Percentiles rank a stretch among this genome's conserved stretches.
Evolutionary conservation across 805 yeast genomes (phyloP).

Genomic region (Yarrowia sp.): DNA sequence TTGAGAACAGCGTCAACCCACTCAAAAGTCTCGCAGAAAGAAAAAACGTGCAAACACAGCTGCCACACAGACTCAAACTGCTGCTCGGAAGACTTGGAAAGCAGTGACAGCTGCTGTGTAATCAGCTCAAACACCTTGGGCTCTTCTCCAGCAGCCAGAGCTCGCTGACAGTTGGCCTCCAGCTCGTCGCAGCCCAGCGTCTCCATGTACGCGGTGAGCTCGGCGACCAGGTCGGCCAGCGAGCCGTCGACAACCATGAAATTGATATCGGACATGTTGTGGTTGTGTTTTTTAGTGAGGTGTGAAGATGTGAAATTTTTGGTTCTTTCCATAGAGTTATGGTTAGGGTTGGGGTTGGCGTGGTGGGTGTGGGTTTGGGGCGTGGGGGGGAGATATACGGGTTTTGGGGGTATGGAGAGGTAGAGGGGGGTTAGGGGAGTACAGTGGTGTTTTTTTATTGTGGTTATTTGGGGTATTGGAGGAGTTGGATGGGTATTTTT

Average conservation of each 20-base stretch:
- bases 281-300: neutral
- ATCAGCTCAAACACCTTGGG: conserved; percentile 35
- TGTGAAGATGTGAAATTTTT: neutral
- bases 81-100: conserved; percentile 37
- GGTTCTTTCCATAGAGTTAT: neutral
- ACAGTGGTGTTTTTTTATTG: too few relatives aligned
- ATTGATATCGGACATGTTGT: conserved; percentile 28
- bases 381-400: neutral
- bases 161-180: conserved; percentile 28
- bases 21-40: conserved; percentile 35
- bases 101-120: conserved; percentile 34
- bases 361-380: neutral
- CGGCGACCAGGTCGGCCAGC: conserved; percentile 39
- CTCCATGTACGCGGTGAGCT: conserved; percentile 40
- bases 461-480: too few relatives aligned
- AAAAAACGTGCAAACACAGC: conserved; percentile 39
- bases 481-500: too few relatives aligned
- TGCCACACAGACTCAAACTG: conserved; percentile 43
- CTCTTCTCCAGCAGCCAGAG: conserved; percentile 28
- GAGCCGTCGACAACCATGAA: conserved; percentile 42
- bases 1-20: conserved; percentile 35
- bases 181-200: conserved; percentile 32
- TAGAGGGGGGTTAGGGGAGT: neutral
- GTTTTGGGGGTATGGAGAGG: too few relatives aligned
- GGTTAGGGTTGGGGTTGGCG: neutral